Percentiles rank a stretch among this genome's conserved stretches.
These are phyloP conservation scores for Geotrichum carabidarum DNA, from an alignment of 1,139 yeast species.

Conservation along the genomic window DNA sequence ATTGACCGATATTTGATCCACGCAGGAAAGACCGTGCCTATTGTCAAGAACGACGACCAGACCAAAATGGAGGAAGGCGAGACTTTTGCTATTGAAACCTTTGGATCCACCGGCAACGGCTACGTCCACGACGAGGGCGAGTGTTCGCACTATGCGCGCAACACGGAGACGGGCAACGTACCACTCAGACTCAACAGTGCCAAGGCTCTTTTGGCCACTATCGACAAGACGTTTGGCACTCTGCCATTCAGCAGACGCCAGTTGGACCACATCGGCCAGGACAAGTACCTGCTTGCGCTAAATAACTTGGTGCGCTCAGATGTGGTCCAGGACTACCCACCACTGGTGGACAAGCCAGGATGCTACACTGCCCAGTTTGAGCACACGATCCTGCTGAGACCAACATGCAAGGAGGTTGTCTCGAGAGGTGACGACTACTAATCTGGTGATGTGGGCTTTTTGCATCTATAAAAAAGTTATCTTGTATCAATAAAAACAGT, in stretches of 20 bases:
- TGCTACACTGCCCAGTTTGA: conserved; percentile 94
- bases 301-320: conserved; percentile 83
- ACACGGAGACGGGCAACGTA: conserved; percentile 46
- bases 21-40: conserved; percentile 94
- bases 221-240: conserved; percentile 81
- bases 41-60: conserved; percentile 84
- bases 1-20: conserved; percentile 80
- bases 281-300: conserved; percentile 83
- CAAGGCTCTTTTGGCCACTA: conserved; percentile 57
- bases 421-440: conserved; percentile 92
- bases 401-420: conserved; percentile 88
- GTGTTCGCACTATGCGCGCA: conserved; percentile 84
- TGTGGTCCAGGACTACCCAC: conserved; percentile 90
- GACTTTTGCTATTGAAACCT: conserved; percentile 95
- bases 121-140: conserved; percentile 84
- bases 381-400: conserved; percentile 86
- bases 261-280: conserved; percentile 86
- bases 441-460: background rate
- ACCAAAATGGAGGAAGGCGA: conserved; percentile 99
- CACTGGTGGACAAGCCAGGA: conserved; percentile 75
- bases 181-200: conserved; percentile 59
- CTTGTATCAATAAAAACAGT: background rate
- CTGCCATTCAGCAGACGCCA: conserved; percentile 96
- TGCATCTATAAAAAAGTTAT: background rate
- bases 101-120: conserved; percentile 95